phyloP scores from a whole-genome alignment of 2,329 filamentous ascomycete genomes.

The Paraphaeosphaeria minitans region DNA sequence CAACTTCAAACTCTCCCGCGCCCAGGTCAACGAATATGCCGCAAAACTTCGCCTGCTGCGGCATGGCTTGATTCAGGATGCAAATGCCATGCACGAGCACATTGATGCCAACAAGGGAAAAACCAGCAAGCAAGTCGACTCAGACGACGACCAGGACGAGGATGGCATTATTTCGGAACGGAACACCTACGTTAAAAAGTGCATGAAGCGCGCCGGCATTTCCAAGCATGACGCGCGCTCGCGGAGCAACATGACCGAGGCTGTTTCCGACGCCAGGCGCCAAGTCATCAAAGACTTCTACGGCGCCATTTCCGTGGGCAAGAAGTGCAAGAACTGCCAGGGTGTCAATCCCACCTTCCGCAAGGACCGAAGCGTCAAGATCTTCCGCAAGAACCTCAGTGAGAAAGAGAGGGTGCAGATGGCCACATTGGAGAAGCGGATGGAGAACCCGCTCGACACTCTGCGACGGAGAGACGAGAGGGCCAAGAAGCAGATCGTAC shows the following conservation, averaged over 20 bases:
- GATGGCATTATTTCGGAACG: slow-evolving; percentile 63
- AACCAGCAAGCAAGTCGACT: slow-evolving; percentile 50
- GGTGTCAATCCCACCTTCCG: slow-evolving; percentile 71
- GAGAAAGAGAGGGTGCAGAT: slow-evolving; percentile 79
- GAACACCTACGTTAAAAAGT: slow-evolving; percentile 72
- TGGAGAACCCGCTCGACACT: slow-evolving; percentile 71
- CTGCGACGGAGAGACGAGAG: slow-evolving; percentile 55
- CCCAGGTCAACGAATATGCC: slow-evolving; percentile 75
- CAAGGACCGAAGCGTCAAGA: slow-evolving; percentile 90
- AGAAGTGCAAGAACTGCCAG: slow-evolving; percentile 69
- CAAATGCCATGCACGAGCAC: slow-evolving; percentile 55
- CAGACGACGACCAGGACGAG: slow-evolving; percentile 64
- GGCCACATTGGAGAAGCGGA: slow-evolving; percentile 70
- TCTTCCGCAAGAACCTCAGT: slow-evolving; percentile 82
- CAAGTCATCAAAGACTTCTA: slow-evolving; percentile 82
- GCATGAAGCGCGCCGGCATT: slow-evolving; percentile 65
- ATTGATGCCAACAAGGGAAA: slow-evolving; percentile 50
- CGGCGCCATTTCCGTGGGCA: slow-evolving; percentile 69
- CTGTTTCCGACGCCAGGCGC: slow-evolving; percentile 76
- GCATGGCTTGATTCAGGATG: slow-evolving; percentile 77
- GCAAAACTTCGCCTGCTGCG: slow-evolving; percentile 88
- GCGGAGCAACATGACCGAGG: slow-evolving; percentile 75
- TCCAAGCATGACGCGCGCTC: slow-evolving; percentile 52
- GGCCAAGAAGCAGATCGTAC: slow-evolving; percentile 51
- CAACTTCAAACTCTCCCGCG: slow-evolving; percentile 77